Evolutionary conservation across 1,139 yeast species (phyloP), one percentile per base, ranked within the genome.

Genomic region (Nakaseomyces glabratus): DNA sequence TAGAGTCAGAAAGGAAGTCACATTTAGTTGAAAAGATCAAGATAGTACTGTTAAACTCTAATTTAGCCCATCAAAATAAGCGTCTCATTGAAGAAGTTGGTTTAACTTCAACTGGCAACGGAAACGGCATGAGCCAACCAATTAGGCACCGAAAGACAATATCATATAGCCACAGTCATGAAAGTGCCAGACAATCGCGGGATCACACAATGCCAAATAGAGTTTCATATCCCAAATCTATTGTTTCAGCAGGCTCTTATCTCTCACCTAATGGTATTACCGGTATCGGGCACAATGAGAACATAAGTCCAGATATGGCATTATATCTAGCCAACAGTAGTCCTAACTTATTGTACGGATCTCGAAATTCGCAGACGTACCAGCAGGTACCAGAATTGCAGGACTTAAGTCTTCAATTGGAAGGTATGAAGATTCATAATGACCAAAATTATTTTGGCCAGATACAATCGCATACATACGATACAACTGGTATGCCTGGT

Each of bases 81-180:
- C 75, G 93, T 46, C 65, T 88, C 39, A 73, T 85, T 72, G 96
- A 88, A 46, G 96, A 86, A 55, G 90, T 85, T 44, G 96, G 96
- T 8, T 63, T 86, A 33, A 47, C 48, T 3, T 26, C 30, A 8
- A 17, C 39, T 43, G 22, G 28, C 40, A 14, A 34, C 18, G 11
- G 23, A 15, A 10, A 17, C 37, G n/a, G 35, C 10, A 36, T 33
- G 19, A 30, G 17, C 4, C 33, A 28, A 6, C 41, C 34, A 16
- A 31, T 33, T 15, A 48, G 42, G 20, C 51, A 46, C 19, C 40
- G 49, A n/a, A 39, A 46, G 12, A 45, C 48, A 20, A 35, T 48
- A 15, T 42, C 50, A 5, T 51, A 48, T 23, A 46, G 46, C 8
- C 44, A 46, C 31, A 43, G 30, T 12, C 44, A 35, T 18, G 47